Base-by-base conservation (phyloP, 345 rosid genomes). In the Clausena lansium region DNA sequence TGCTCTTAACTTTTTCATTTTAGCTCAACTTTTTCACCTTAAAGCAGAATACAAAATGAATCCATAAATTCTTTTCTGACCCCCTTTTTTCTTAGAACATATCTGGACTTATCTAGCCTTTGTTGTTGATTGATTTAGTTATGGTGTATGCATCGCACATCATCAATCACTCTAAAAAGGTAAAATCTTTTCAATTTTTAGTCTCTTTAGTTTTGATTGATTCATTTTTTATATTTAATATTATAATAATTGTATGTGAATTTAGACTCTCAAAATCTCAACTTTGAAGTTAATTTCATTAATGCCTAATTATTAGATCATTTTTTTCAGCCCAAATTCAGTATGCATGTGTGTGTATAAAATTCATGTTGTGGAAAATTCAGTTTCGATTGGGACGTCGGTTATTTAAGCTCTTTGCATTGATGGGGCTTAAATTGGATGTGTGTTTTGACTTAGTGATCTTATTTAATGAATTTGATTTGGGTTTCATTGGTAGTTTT, bases 131-230 rank as follows among this genome's bases (percentile, higher is more conserved):
- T n/a, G n/a, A n/a, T n/a, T 22, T 38, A 70, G 69, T 79, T 81
- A 89, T 91, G 94, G 85, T 86, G 69, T 91, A 84, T 78, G 92
- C 90, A 39, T 86, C 87, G 55, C 91, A 80, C 52, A 70, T 89
- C 79, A 84, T 91, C 90, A 86, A 62, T 78, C 92, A 85, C 77
- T 88, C 92, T 27, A 91, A 80, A 32, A 89, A 89, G 91, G 94
- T 85, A 81, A 5, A 8, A 7, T 6, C n/a, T 9, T 41, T 65
- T 65, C 24, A 35, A 35, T 3, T n/a, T 33, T 35, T 11, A 20
- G 20, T 61, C 33, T 15, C 14, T n/a, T 69, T 15, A 45, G 32
- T 52, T 39, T 19, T 66, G 52, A 52, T 36, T 61, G 10, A 6
- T 19, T 58, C n/a, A 57, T 39, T 10, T 30, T 59, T 22, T n/a